Conservation (phyloP, 2,329 filamentous ascomycete genomes). For the Cucurbitaria berberidis region DNA sequence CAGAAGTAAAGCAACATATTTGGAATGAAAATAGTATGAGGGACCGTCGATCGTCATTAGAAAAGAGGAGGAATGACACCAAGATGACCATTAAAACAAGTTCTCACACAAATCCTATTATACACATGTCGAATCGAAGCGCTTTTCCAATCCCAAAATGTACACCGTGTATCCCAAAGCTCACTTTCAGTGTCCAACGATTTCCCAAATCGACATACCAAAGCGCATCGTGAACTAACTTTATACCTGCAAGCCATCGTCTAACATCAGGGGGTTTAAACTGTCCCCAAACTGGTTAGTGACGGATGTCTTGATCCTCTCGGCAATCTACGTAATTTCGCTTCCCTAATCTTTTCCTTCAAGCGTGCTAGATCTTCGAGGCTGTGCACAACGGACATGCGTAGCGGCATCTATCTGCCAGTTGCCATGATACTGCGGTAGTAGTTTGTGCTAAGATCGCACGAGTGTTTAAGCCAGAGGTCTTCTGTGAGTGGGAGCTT, state of each 20-base stretch:
- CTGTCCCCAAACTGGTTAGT: not conserved
- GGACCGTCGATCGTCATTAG: too few relatives aligned
- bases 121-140: constrained; percentile 10
- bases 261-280: too few relatives aligned
- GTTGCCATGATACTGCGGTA: constrained; percentile 62
- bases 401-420: constrained; percentile 4
- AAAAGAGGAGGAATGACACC: too few relatives aligned
- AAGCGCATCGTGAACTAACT: too few relatives aligned
- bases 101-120: constrained; percentile 8
- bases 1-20: too few relatives aligned
- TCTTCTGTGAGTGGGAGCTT: constrained; percentile 74
- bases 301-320: not conserved
- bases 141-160: not conserved
- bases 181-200: too few relatives aligned
- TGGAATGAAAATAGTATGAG: too few relatives aligned
- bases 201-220: too few relatives aligned
- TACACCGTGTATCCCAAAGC: too few relatives aligned
- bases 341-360: not conserved
- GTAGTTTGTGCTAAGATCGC: constrained; percentile 71
- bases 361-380: not conserved
- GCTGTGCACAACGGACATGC: not conserved
- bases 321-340: not conserved
- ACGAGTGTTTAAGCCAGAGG: constrained; percentile 71
- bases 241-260: too few relatives aligned
- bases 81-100: too few relatives aligned